These are phyloP conservation scores for Fusarium udum DNA, from an alignment of 2,329 filamentous ascomycete genomes.

Conservation along the genomic window DNA sequence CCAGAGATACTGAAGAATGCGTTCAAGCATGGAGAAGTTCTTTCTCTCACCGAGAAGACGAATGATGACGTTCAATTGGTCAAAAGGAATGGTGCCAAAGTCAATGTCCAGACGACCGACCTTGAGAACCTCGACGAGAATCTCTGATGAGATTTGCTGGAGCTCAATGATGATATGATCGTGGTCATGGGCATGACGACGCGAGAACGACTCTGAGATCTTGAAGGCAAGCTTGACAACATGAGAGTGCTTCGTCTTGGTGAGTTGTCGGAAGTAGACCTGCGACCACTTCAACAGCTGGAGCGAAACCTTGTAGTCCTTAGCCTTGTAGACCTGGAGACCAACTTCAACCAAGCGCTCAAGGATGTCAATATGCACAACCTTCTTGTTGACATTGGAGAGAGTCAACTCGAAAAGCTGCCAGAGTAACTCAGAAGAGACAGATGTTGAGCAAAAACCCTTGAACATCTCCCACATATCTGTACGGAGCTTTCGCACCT, in stretches of 20 bases:
- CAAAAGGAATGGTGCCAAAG: not conserved
- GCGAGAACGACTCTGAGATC: not conserved
- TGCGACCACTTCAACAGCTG: not conserved
- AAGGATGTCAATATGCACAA: not conserved
- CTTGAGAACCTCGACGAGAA: not conserved
- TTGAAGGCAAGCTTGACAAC: not conserved
- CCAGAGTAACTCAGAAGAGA: not conserved
- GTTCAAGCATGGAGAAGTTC: slow-evolving; percentile 5
- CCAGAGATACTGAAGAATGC: not conserved
- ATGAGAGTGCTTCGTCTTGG: not conserved
- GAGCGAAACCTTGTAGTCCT: not conserved
- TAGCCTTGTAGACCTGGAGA: not conserved
- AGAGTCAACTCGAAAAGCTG: not conserved
- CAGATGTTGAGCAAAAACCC: not conserved
- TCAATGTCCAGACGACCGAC: not conserved
- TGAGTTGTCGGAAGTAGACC: not conserved
- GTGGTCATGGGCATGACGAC: not conserved
- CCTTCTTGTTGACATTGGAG: not conserved
- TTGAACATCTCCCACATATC: slow-evolving; percentile 12
- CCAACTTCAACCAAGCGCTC: not conserved
- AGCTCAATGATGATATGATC: not conserved
- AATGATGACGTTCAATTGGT: not conserved
- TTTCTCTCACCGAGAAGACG: not conserved
- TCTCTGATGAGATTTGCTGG: slow-evolving; percentile 1
- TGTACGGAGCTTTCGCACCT: not conserved